phyloP scores from a whole-genome alignment of 345 rosid species.

The Clarkia xantiana region DNA sequence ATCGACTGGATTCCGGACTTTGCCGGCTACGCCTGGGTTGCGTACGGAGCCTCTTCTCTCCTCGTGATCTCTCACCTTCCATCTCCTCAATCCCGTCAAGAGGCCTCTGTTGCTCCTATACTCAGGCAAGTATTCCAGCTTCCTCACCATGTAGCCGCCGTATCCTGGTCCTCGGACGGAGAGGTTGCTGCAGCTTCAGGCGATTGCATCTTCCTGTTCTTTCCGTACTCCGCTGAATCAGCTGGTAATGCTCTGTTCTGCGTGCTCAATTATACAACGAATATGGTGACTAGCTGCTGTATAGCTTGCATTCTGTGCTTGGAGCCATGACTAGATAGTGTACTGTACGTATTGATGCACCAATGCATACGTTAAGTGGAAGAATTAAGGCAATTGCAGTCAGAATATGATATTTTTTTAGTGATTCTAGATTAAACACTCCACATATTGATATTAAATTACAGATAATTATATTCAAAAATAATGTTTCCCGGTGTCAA shows the following conservation, averaged over 20 bases:
- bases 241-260: constrained; percentile 22
- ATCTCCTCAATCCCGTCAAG: constrained; percentile 56
- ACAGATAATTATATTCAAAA: too few relatives aligned
- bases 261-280: too few relatives aligned
- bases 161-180: constrained; percentile 77
- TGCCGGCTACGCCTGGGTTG: constrained; percentile 83
- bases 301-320: too few relatives aligned
- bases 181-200: constrained; percentile 70
- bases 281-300: too few relatives aligned
- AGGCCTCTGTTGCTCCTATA: constrained; percentile 43
- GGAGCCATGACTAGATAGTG: too few relatives aligned
- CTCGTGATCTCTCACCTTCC: constrained; percentile 81
- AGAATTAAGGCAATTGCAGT: too few relatives aligned
- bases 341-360: too few relatives aligned
- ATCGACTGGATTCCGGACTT: constrained; percentile 82
- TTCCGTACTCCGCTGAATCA: constrained; percentile 26
- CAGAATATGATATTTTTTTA: too few relatives aligned
- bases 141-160: constrained; percentile 40
- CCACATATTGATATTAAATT: too few relatives aligned
- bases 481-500: too few relatives aligned
- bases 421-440: too few relatives aligned
- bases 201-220: constrained; percentile 33
- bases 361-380: too few relatives aligned
- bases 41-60: constrained; percentile 84
- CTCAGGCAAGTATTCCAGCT: constrained; percentile 70